phyloP scores from a whole-genome alignment of 148 eudicot species.

The Arbutus unedo region DNA sequence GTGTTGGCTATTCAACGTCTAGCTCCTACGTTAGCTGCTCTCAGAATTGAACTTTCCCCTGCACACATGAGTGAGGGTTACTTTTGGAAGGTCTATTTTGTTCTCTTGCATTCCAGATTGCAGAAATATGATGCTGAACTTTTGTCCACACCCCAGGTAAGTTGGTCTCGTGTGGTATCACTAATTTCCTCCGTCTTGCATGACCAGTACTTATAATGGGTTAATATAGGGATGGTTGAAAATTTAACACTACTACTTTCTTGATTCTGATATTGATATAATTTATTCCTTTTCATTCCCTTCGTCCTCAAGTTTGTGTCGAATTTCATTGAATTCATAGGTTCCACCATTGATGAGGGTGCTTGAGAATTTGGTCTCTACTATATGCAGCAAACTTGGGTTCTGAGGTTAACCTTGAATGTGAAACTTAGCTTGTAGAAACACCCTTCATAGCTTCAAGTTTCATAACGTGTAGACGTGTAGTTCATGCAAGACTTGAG shows the following conservation, averaged over 20 bases:
- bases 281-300: not conserved
- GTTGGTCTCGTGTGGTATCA: constrained; percentile 9
- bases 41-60: constrained; percentile 82
- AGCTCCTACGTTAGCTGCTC: constrained; percentile 78
- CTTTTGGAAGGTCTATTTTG: constrained; percentile 93
- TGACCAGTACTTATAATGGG: too few species aligned
- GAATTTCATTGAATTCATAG: not conserved
- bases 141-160: constrained; percentile 72
- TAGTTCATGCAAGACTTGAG: not conserved
- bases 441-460: not conserved
- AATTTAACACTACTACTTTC: not conserved
- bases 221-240: not conserved
- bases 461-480: not conserved
- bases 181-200: too few species aligned
- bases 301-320: not conserved
- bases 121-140: constrained; percentile 68
- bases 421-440: not conserved
- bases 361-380: not conserved
- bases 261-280: not conserved
- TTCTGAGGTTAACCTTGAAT: not conserved
- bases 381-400: not conserved
- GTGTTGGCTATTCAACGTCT: constrained; percentile 63
- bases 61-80: constrained; percentile 74
- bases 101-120: constrained; percentile 76
- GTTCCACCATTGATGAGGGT: not conserved